phyloP scores from a whole-genome alignment of 192 early-diverging fungal species.

The Cetraspora pellucida region DNA sequence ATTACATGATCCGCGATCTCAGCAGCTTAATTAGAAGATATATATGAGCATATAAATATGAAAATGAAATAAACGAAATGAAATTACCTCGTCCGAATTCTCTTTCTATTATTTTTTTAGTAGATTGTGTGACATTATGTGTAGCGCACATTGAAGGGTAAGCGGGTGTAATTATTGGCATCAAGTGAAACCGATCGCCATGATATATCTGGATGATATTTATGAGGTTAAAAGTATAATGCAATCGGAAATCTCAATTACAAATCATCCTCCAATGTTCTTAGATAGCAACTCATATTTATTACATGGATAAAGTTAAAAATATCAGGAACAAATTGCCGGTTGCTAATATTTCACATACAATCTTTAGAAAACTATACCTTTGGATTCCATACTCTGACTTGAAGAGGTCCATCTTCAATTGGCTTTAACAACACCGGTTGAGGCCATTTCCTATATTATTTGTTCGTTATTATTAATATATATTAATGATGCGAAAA shows the following conservation, averaged over 20 bases:
- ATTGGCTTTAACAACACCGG: constrained; percentile 88
- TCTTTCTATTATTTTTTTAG: constrained; percentile 75
- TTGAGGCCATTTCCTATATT: constrained; percentile 78
- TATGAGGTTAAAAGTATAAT: neutral
- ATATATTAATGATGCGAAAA: neutral
- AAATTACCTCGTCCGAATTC: constrained; percentile 74
- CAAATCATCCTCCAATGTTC: neutral
- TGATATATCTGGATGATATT: constrained; percentile 59
- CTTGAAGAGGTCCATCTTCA: constrained; percentile 83
- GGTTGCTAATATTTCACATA: neutral
- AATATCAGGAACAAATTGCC: neutral
- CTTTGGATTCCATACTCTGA: constrained; percentile 95
- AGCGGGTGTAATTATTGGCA: constrained; percentile 99
- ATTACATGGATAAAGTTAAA: too few species aligned
- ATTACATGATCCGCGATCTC: constrained; percentile 79
- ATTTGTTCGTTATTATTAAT: constrained; percentile 5
- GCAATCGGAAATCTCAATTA: neutral
- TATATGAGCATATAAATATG: neutral
- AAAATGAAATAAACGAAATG: neutral
- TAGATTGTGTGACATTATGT: constrained; percentile 92
- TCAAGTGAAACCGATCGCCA: constrained; percentile 78
- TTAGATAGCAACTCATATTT: too few species aligned
- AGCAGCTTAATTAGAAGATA: constrained; percentile 48
- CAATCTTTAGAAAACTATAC: constrained; percentile 22
- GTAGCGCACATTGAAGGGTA: constrained; percentile 99